phyloP scores from a whole-genome alignment of 2,329 filamentous ascomycete species.

The Penicillium olsonii region DNA sequence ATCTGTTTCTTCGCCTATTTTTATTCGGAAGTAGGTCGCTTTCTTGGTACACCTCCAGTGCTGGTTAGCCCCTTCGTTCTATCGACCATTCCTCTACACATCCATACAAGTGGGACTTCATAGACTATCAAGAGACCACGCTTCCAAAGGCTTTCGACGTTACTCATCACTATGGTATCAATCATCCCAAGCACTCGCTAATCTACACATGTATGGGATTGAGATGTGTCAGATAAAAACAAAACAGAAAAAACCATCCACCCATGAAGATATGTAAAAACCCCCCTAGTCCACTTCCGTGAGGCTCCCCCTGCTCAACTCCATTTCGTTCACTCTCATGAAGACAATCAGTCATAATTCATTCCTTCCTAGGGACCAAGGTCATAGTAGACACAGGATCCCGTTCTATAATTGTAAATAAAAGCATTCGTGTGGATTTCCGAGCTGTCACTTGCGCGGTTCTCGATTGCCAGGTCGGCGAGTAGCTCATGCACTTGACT shows the following conservation, averaged over 20 bases:
- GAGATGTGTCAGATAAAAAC: neutral
- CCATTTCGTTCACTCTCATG: neutral
- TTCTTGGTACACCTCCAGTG: too few relatives aligned
- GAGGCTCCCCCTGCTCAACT: conserved; percentile 1
- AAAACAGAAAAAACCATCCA: conserved; percentile 7
- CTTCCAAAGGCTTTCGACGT: conserved; percentile 1
- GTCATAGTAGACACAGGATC: conserved; percentile 83
- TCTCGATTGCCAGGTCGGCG: conserved; percentile 59
- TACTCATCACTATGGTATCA: conserved; percentile 24
- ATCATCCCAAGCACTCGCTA: conserved; percentile 20
- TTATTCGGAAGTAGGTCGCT: neutral
- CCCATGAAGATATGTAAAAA: conserved; percentile 8
- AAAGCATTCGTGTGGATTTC: conserved; percentile 69
- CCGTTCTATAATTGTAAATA: conserved; percentile 88
- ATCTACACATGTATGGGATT: conserved; percentile 18
- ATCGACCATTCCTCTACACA: neutral
- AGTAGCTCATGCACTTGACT: conserved; percentile 80
- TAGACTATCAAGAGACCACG: neutral
- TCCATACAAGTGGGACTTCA: neutral
- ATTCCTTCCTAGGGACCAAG: conserved; percentile 48
- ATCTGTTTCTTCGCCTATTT: conserved; percentile 12
- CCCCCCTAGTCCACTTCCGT: conserved; percentile 15
- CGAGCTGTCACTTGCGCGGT: conserved; percentile 48
- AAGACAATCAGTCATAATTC: conserved; percentile 15
- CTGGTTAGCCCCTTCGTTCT: too few relatives aligned